Evolutionary conservation across 257 asterid species (phyloP).

Genomic region (Nemophila menziesii): DNA sequence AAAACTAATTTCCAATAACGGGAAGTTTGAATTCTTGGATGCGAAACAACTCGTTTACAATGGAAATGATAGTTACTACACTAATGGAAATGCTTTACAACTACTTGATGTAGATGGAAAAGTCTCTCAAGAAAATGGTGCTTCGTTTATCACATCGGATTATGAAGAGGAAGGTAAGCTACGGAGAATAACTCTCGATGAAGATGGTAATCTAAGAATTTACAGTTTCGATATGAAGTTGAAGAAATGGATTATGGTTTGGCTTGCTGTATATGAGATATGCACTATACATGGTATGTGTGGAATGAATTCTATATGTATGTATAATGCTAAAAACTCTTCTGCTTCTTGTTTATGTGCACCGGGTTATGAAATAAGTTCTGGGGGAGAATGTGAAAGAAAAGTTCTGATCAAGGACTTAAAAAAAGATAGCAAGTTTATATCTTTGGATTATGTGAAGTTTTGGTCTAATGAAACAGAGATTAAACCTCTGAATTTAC

Average conservation of each 20-base stretch:
- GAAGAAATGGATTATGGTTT: slow-evolving; percentile 38
- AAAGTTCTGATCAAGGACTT: slow-evolving; percentile 20
- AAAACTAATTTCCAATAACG: slow-evolving; percentile 25
- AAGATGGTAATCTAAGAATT: slow-evolving; percentile 63
- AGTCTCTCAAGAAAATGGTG: slow-evolving; percentile 17
- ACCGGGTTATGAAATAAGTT: slow-evolving; percentile 41
- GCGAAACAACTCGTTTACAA: slow-evolving; percentile 27
- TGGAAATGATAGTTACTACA: slow-evolving; percentile 39
- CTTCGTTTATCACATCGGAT: slow-evolving; percentile 30
- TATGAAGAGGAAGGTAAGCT: slow-evolving; percentile 29
- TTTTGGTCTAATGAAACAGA: slow-evolving; percentile 40
- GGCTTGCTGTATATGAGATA: slow-evolving; percentile 50
- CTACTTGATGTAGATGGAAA: slow-evolving; percentile 32
- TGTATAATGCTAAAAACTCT: slow-evolving; percentile 31
- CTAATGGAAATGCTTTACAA: slow-evolving; percentile 18
- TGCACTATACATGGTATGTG: slow-evolving; percentile 56
- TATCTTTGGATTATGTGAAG: slow-evolving; percentile 51
- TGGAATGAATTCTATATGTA: slow-evolving; percentile 53
- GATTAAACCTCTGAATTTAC: slow-evolving; percentile 22
- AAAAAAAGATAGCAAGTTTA: slow-evolving; percentile 29
- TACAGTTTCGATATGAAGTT: slow-evolving; percentile 36
- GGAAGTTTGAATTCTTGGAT: slow-evolving; percentile 33
- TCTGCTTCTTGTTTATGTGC: slow-evolving; percentile 64
- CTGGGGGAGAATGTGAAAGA: slow-evolving; percentile 29
- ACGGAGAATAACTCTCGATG: slow-evolving; percentile 52